Evolutionary conservation across 805 yeast genomes (phyloP).

Genomic region (Candida pini): DNA sequence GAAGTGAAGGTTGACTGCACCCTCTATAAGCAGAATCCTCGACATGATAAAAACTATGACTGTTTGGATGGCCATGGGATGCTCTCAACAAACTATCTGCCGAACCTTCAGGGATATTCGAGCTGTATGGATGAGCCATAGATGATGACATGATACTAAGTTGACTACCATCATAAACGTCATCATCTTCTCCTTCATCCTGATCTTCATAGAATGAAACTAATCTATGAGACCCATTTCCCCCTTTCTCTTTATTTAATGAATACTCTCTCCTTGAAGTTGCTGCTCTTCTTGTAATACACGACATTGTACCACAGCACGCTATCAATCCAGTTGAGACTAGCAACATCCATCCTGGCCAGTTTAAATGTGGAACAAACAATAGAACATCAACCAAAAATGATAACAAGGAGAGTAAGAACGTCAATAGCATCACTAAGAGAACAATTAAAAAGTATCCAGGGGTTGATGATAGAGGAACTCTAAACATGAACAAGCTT

Average conservation of each 20-base stretch:
- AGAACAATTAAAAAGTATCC: constrained; percentile 46
- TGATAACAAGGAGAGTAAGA: constrained; percentile 63
- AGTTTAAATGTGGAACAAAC: constrained; percentile 68
- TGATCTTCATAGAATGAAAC: constrained; percentile 8
- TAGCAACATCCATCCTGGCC: constrained; percentile 83
- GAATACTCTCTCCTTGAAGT: constrained; percentile 35
- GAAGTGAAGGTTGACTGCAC: neutral
- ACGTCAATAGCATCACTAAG: constrained; percentile 59
- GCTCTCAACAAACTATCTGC: neutral
- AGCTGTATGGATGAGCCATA: neutral
- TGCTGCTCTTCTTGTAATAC: constrained; percentile 67
- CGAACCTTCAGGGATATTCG: neutral
- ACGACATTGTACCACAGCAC: constrained; percentile 55
- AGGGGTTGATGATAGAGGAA: constrained; percentile 28
- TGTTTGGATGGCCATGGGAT: neutral
- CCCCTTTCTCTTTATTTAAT: constrained; percentile 1
- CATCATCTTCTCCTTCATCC: constrained; percentile 1
- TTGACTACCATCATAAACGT: neutral
- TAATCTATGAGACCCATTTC: constrained; percentile 12
- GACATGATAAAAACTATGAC: no score
- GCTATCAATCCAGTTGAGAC: constrained; percentile 64
- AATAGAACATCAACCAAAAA: constrained; percentile 78
- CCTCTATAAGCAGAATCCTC: no score
- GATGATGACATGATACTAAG: neutral
- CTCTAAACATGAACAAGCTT: constrained; percentile 35